phyloP scores from a whole-genome alignment of 2,329 filamentous ascomycete species.

The Peltaster fructicola region DNA sequence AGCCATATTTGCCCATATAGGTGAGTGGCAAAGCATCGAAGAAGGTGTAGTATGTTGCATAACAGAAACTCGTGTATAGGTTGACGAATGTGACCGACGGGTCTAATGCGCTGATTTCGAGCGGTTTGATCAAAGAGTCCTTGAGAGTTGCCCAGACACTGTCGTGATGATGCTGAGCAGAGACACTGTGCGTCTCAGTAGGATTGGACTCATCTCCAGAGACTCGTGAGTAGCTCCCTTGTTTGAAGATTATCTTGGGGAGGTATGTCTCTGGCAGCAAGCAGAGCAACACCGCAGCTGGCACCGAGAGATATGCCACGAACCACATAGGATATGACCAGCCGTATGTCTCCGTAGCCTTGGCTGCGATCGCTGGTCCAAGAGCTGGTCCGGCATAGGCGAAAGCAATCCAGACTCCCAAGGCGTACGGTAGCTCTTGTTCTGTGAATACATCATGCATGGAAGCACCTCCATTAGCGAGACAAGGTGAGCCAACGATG shows the following conservation, averaged over 20 bases:
- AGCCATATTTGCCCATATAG: slow-evolving; percentile 23
- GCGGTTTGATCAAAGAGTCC: slow-evolving; percentile 10
- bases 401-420: slow-evolving; percentile 28
- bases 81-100: slow-evolving; percentile 17
- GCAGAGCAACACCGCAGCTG: slow-evolving; percentile 40
- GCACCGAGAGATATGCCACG: slow-evolving; percentile 44
- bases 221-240: slow-evolving; percentile 1
- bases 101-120: slow-evolving; percentile 17
- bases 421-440: slow-evolving; percentile 26
- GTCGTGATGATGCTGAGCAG: neutral
- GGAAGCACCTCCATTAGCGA: slow-evolving; percentile 38
- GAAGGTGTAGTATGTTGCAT: slow-evolving; percentile 20
- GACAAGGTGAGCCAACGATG: slow-evolving; percentile 47
- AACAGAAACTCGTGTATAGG: slow-evolving; percentile 17
- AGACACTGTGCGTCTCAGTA: too few species aligned
- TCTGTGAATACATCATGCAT: slow-evolving; percentile 37
- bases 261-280: slow-evolving; percentile 44
- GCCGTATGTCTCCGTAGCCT: slow-evolving; percentile 35
- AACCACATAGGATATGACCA: slow-evolving; percentile 52
- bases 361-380: slow-evolving; percentile 44
- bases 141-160: neutral
- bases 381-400: slow-evolving; percentile 33
- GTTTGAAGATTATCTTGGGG: slow-evolving; percentile 37
- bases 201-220: too few species aligned
- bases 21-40: slow-evolving; percentile 24